Evolutionary conservation across 2,329 filamentous ascomycete genomes (phyloP).

Genomic region (Ceratocystiopsis brevicomis): DNA sequence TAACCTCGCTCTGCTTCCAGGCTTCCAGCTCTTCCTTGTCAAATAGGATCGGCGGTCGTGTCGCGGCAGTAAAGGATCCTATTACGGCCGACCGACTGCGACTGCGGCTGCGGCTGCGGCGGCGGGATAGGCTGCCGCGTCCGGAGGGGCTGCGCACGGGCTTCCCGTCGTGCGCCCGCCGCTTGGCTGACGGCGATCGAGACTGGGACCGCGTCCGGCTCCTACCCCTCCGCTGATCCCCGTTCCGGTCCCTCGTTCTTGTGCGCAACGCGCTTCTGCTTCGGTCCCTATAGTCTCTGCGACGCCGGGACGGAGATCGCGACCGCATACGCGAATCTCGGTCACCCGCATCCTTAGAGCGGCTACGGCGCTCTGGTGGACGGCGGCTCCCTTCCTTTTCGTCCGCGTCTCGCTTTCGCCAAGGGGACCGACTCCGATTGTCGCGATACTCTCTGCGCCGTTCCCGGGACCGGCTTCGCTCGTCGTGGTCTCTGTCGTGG

Average conservation of each 20-base stretch:
- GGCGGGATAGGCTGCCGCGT: conserved; percentile 13
- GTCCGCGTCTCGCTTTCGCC: neutral
- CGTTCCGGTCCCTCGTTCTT: neutral
- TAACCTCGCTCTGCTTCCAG: conserved; percentile 42
- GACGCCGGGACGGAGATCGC: conserved; percentile 6
- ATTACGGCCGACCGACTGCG: conserved; percentile 22
- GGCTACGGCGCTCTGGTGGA: no score
- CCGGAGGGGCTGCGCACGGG: no score
- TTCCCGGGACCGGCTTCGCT: conserved; percentile 12
- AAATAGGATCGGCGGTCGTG: conserved; percentile 20
- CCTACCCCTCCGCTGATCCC: neutral
- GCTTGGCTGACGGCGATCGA: conserved; percentile 10
- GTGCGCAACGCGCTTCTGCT: conserved; percentile 2
- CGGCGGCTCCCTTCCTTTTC: neutral
- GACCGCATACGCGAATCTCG: no score
- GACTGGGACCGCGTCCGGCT: conserved; percentile 5
- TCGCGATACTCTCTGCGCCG: neutral
- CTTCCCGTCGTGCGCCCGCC: conserved; percentile 6
- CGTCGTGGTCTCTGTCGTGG: conserved; percentile 11
- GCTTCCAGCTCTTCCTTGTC: conserved; percentile 32
- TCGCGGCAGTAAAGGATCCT: conserved; percentile 5
- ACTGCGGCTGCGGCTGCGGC: conserved; percentile 25
- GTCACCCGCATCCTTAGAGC: no score
- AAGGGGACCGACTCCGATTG: no score
- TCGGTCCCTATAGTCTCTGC: conserved; percentile 4